A percentile compares a stretch with the other conserved stretches of the same genome.
phyloP scores from a whole-genome alignment of 352 stramenopile genomes.

The Pythium apleroticum region DNA sequence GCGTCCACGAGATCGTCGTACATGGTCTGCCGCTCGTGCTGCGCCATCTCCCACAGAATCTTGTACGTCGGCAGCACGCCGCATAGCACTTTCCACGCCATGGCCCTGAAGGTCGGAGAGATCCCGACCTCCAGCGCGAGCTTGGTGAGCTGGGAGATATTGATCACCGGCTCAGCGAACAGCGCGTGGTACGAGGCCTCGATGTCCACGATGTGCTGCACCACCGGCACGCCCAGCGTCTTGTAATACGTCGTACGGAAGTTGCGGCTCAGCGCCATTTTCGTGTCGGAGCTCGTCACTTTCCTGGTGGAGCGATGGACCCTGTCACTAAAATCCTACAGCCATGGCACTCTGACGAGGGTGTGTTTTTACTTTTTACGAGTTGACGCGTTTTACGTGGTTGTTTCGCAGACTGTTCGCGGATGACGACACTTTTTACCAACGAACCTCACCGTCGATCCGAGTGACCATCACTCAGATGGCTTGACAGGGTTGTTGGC shows the following conservation, averaged over 20 bases:
- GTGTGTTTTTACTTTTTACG: constrained; percentile 14
- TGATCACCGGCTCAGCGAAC: constrained; percentile 54
- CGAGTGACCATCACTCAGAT: constrained; percentile 29
- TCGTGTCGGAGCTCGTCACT: constrained; percentile 1
- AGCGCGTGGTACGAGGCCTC: constrained; percentile 74
- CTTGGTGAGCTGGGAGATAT: constrained; percentile 66
- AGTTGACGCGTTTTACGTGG: constrained; percentile 6
- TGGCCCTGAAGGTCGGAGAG: constrained; percentile 44
- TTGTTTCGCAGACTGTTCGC: constrained; percentile 13
- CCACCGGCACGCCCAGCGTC: constrained; percentile 80
- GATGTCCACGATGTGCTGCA: constrained; percentile 81
- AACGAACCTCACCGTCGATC: constrained; percentile 28
- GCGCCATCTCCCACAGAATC: constrained; percentile 60
- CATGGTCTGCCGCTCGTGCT: constrained; percentile 54
- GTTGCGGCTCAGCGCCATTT: constrained; percentile 71
- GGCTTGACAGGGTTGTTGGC: constrained; percentile 1
- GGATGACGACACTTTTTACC: constrained; percentile 29
- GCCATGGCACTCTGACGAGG: constrained; percentile 8
- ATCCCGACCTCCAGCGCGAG: constrained; percentile 76
- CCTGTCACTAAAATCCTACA: not conserved
- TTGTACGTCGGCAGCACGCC: constrained; percentile 57
- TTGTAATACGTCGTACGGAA: constrained; percentile 89
- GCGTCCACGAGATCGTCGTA: constrained; percentile 64
- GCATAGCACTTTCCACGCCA: constrained; percentile 61
- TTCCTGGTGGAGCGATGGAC: no score